phyloP scores from a whole-genome alignment of 352 stramenopile genomes.

The Plasmopara muralis region DNA sequence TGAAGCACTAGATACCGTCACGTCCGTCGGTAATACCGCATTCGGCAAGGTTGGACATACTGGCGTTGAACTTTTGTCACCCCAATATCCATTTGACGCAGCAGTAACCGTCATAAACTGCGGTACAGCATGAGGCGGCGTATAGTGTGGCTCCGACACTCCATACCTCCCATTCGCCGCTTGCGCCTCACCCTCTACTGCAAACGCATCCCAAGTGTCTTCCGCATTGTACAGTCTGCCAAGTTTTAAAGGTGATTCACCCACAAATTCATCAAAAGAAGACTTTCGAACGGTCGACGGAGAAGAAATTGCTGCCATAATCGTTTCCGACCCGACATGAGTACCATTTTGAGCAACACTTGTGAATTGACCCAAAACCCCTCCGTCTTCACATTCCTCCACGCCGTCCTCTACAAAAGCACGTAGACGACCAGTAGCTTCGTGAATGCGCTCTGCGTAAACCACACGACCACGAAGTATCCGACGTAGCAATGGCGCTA shows the following conservation, averaged over 20 bases:
- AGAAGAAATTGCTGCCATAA: constrained; percentile 12
- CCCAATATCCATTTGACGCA: constrained; percentile 12
- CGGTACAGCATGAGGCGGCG: constrained; percentile 18
- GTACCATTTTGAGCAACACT: constrained; percentile 27
- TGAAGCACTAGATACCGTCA: constrained; percentile 4
- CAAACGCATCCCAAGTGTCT: constrained; percentile 13
- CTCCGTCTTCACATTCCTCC: constrained; percentile 27
- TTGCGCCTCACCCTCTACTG: constrained; percentile 17
- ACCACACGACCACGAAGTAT: constrained; percentile 57
- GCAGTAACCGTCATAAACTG: constrained; percentile 22
- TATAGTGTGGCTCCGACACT: constrained; percentile 17
- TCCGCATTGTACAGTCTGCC: constrained; percentile 16
- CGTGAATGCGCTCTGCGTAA: constrained; percentile 48
- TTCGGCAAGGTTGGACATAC: constrained; percentile 21
- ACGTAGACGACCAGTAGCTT: constrained; percentile 50
- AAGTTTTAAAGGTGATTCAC: constrained; percentile 22
- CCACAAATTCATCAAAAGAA: constrained; percentile 65
- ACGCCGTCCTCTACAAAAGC: constrained; percentile 36
- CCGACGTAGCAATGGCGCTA: constrained; percentile 57
- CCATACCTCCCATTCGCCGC: constrained; percentile 9
- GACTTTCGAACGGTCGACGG: constrained; percentile 32
- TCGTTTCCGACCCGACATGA: constrained; percentile 9
- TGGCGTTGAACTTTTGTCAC: constrained; percentile 8
- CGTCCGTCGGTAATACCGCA: neutral
- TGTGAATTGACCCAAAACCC: constrained; percentile 37